A percentile compares a stretch with the other conserved stretches of the same genome.
Conservation (phyloP, 805 yeast species). For the Torulaspora franciscae region DNA sequence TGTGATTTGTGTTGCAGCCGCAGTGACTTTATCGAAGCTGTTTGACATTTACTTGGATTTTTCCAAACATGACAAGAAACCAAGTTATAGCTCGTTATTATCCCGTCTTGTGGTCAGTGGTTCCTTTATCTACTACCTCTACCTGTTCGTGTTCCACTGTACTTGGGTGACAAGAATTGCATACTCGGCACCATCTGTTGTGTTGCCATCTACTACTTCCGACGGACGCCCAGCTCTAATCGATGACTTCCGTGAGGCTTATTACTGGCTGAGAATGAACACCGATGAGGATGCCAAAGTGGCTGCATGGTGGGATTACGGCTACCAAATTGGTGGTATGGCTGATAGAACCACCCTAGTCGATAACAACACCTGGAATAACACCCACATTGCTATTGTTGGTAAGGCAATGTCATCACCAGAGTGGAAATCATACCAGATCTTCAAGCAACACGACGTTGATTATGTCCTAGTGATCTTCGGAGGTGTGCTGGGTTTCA, state of each 20-base stretch:
- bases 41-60: slow-evolving; percentile 78
- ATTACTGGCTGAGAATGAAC: slow-evolving; percentile 98
- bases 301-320: slow-evolving; percentile 99
- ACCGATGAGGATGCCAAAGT: slow-evolving; percentile 93
- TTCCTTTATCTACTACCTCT: slow-evolving; percentile 68
- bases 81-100: slow-evolving; percentile 36
- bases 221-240: slow-evolving; percentile 83
- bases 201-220: slow-evolving; percentile 68
- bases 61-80: slow-evolving; percentile 29
- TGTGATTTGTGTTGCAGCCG: slow-evolving; percentile 88
- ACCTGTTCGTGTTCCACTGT: slow-evolving; percentile 84
- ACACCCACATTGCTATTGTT: slow-evolving; percentile 97
- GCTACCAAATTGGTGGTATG: slow-evolving; percentile 99
- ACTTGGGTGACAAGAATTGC: slow-evolving; percentile 97
- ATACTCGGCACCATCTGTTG: slow-evolving; percentile 97
- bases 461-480: slow-evolving; percentile 90
- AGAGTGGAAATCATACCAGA: slow-evolving; percentile 84
- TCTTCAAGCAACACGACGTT: slow-evolving; percentile 85
- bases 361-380: slow-evolving; percentile 98
- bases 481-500: slow-evolving; percentile 89
- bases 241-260: slow-evolving; percentile 98
- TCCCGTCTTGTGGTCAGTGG: slow-evolving; percentile 60
- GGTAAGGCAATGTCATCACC: slow-evolving; percentile 95
- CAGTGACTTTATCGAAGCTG: slow-evolving; percentile 78
- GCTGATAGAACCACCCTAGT: slow-evolving; percentile 98